Evolutionary conservation across 1,284 basidiomycete genomes (phyloP), one percentile per base, ranked within the genome.

Genomic region (Tilletia horrida): DNA sequence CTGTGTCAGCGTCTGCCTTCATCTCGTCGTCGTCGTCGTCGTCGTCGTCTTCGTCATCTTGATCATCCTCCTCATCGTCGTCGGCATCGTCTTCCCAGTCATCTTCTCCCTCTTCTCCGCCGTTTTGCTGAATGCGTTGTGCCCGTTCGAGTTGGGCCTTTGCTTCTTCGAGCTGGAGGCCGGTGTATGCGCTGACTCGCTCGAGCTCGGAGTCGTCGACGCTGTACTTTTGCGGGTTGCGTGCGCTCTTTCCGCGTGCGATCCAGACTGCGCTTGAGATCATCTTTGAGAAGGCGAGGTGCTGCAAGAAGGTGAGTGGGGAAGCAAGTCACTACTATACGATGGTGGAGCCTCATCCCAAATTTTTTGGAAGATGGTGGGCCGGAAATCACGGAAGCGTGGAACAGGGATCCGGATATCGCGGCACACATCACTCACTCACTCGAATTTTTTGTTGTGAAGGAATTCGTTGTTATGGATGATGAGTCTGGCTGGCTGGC

Each of bases 181-280:
- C 87, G 27, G 93, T 92, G 59, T 98, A 87, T 62, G 89, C 86
- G 75, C 91, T 92, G 62, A 98, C 92, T 48, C 96, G 88, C 78
- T 91, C 88, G 43, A 98, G 86, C 83, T 98, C 95, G 59, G 87
- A 85, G 76, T 96, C 92, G 81, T 97, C 92, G 50, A 98, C 87
- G 66, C 91, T 86, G 83, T 97, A 97, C 84, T 91, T 93, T 78
- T 85, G 84, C 3, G 96, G 95, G 76, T 93, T 87, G 70, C 86
- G 86, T 1, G 86, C 85, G 21, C 93, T 85, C 27, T 88, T 87
- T 11, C 95, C 94, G 68, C 91, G 87, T 71, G 88, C 89, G 47
- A 97, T 90, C 95, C 95, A 88, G 35, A 83, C 81, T 1, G 86
- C 80, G 59, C 86, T 84, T 31, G 86, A 86, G 72, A 88, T 87